These are phyloP conservation scores for Phylloporus sp. DNA, from an alignment of 768 basidiomycete species.

Conservation along the genomic window DNA sequence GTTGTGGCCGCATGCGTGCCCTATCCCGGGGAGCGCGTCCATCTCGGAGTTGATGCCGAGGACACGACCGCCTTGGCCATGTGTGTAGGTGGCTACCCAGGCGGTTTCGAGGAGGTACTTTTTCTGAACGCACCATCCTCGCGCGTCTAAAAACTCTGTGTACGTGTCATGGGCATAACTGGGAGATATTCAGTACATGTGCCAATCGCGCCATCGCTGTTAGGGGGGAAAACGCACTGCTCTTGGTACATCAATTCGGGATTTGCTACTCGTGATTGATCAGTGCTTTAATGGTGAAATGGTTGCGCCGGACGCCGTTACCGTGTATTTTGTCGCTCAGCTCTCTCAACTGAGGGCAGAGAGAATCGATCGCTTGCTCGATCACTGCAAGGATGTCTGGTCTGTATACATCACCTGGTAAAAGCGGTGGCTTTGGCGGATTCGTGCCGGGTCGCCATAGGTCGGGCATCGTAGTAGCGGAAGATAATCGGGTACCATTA, in stretches of 20 bases:
- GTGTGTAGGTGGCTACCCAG: conserved; percentile 67
- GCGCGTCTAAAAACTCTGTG: conserved; percentile 59
- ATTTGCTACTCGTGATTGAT: conserved; percentile 42
- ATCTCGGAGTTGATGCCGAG: conserved; percentile 79
- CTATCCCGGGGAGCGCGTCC: conserved; percentile 56
- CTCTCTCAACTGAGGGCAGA: conserved; percentile 51
- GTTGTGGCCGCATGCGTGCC: conserved; percentile 81
- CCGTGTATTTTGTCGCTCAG: conserved; percentile 75
- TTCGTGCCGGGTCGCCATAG: conserved; percentile 41
- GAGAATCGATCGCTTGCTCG: conserved; percentile 46
- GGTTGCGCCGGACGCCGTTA: conserved; percentile 20
- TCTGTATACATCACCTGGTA: conserved; percentile 39
- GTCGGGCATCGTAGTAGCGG: too few species aligned
- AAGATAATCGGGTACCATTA: too few species aligned
- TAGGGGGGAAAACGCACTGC: conserved; percentile 37
- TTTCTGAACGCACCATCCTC: conserved; percentile 59
- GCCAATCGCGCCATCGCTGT: background rate
- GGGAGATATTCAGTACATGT: conserved; percentile 1
- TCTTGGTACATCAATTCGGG: conserved; percentile 71
- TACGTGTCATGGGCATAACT: conserved; percentile 71
- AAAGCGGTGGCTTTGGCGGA: conserved; percentile 20
- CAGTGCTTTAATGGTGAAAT: background rate
- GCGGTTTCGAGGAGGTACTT: conserved; percentile 67
- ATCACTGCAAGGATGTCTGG: conserved; percentile 60
- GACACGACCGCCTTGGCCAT: conserved; percentile 61